These are phyloP conservation scores for Rhizopogon rudus DNA, from an alignment of 768 basidiomycete genomes.

Conservation along the genomic window DNA sequence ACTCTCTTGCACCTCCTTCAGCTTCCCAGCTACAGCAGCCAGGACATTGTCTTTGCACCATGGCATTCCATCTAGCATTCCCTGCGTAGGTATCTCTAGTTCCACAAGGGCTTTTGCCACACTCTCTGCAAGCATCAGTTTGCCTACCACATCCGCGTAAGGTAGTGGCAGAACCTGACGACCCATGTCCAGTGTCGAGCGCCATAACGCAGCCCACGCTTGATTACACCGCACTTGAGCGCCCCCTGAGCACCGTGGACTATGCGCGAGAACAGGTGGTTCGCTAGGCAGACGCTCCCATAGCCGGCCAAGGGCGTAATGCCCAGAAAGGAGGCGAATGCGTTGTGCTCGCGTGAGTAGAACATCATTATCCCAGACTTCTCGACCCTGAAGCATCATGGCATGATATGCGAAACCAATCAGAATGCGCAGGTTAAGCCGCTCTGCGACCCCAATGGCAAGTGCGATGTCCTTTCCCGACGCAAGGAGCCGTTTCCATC, in stretches of 20 bases:
- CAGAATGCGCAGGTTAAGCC: conserved; percentile 39
- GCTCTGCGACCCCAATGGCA: conserved; percentile 43
- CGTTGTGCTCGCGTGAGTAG: conserved; percentile 43
- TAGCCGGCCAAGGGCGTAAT: conserved; percentile 41
- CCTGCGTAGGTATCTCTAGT: conserved; percentile 35
- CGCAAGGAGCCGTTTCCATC: conserved; percentile 45
- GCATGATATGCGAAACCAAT: conserved; percentile 47
- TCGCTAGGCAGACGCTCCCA: conserved; percentile 39
- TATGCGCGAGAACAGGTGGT: conserved; percentile 40
- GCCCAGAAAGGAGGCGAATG: conserved; percentile 48
- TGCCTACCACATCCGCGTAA: conserved; percentile 40
- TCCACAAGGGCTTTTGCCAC: conserved; percentile 41
- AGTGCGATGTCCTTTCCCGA: conserved; percentile 41
- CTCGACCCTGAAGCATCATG: conserved; percentile 47
- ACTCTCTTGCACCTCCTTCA: conserved; percentile 43
- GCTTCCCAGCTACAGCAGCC: conserved; percentile 35
- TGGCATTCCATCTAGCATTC: conserved; percentile 37
- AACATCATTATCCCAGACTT: conserved; percentile 43
- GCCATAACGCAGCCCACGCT: conserved; percentile 43
- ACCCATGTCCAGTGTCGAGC: conserved; percentile 33
- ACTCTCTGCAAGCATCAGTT: conserved; percentile 43
- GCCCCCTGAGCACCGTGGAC: conserved; percentile 33
- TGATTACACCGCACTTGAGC: conserved; percentile 38
- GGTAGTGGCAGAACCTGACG: conserved; percentile 35
- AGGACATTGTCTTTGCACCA: conserved; percentile 41